These are phyloP conservation scores for Wakefieldia striispora DNA, from an alignment of 768 basidiomycete genomes.

Conservation along the genomic window DNA sequence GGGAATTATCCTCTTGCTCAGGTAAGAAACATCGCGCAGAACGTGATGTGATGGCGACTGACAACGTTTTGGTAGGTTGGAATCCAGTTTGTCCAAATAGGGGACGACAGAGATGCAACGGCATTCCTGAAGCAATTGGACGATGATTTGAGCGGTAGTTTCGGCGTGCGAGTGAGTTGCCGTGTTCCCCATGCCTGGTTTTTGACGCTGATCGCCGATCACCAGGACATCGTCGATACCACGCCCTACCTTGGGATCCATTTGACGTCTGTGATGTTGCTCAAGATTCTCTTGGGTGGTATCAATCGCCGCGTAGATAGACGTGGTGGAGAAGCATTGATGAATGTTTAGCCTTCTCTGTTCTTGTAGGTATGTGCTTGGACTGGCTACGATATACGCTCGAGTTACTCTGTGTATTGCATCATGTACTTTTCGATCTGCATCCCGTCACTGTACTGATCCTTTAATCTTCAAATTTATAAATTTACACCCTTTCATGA, in stretches of 20 bases:
- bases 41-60: neutral
- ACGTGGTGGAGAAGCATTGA: conserved; percentile 26
- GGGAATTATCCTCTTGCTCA: conserved; percentile 52
- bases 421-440: too few species aligned
- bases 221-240: conserved; percentile 70
- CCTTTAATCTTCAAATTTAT: too few species aligned
- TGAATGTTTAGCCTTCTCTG: conserved; percentile 10
- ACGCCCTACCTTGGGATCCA: conserved; percentile 48
- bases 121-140: conserved; percentile 55
- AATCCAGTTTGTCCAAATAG: conserved; percentile 74
- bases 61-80: conserved; percentile 45
- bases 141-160: conserved; percentile 44
- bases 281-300: conserved; percentile 66
- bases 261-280: conserved; percentile 46
- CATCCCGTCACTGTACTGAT: too few species aligned
- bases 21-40: conserved; percentile 28
- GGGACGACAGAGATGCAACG: conserved; percentile 40
- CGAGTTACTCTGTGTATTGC: too few species aligned
- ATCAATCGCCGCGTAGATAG: conserved; percentile 56
- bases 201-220: neutral
- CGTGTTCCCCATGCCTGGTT: neutral
- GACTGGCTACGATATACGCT: too few species aligned
- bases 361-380: too few species aligned
- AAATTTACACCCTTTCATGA: too few species aligned
- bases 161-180: conserved; percentile 44